Evolutionary conservation across 306 rosid species (phyloP).

Genomic region (Pterocarpus santalinus): DNA sequence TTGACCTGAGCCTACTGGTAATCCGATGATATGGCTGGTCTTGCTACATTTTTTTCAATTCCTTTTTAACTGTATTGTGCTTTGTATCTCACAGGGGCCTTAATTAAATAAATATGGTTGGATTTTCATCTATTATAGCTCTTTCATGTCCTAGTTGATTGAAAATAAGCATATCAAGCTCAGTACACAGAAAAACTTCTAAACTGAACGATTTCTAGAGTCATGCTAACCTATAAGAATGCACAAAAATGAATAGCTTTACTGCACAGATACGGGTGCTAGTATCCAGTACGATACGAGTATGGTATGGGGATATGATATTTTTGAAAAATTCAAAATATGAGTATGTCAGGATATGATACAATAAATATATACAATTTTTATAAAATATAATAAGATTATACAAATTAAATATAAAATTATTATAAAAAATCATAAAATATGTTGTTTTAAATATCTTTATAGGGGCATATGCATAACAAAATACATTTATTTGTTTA

Average conservation of each 20-base stretch:
- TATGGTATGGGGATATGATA: too few species aligned
- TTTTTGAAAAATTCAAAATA: too few species aligned
- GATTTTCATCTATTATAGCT: background rate
- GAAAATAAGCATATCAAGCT: constrained; percentile 1
- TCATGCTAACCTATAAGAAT: background rate
- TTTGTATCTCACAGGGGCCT: background rate
- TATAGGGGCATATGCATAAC: too few species aligned
- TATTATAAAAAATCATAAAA: too few species aligned
- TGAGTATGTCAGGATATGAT: too few species aligned
- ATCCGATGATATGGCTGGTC: background rate
- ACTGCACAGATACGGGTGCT: too few species aligned
- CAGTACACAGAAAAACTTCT: background rate
- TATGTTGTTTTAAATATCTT: too few species aligned
- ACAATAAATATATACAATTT: too few species aligned
- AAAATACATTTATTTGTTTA: too few species aligned
- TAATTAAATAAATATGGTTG: background rate
- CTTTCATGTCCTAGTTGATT: background rate
- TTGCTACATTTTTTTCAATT: background rate
- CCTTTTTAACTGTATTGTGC: background rate
- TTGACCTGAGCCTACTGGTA: background rate
- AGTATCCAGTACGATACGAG: too few species aligned
- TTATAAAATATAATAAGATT: too few species aligned
- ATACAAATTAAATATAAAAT: too few species aligned
- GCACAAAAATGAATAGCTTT: background rate
- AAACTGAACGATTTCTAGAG: background rate